Percentiles rank a stretch among this genome's conserved stretches.
Evolutionary conservation across 495 filamentous ascomycete species (phyloP).

Genomic region (Aspergillus mulundensis): DNA sequence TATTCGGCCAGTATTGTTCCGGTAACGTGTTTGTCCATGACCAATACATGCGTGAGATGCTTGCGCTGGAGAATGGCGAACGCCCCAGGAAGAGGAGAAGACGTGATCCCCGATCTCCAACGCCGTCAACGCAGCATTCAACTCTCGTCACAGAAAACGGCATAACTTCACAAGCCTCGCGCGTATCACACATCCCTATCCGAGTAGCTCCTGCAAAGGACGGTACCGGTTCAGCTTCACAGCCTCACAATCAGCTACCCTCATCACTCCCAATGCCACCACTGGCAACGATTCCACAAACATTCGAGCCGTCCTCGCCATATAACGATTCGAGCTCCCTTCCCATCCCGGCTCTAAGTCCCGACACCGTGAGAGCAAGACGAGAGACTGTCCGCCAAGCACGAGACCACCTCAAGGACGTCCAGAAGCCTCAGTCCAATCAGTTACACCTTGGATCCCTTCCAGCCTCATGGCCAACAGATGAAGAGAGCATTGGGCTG

Average conservation of each 20-base stretch:
- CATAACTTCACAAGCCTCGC: not conserved
- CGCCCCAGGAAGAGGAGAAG: conserved; percentile 26
- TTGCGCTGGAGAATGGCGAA: conserved; percentile 15
- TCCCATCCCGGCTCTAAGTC: not conserved
- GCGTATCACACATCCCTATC: not conserved
- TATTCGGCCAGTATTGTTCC: conserved; percentile 72
- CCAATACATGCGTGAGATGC: conserved; percentile 48
- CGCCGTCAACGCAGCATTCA: conserved; percentile 24
- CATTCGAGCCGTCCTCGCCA: conserved; percentile 5
- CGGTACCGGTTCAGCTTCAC: not conserved
- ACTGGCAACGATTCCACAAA: not conserved
- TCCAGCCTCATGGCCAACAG: conserved; percentile 28
- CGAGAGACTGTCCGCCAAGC: conserved; percentile 27
- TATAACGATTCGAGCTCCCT: not conserved
- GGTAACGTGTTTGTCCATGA: conserved; percentile 63
- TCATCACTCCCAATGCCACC: not conserved
- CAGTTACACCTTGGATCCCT: conserved; percentile 27
- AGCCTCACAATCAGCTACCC: not conserved
- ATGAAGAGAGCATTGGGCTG: conserved; percentile 11
- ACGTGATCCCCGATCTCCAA: conserved; percentile 20
- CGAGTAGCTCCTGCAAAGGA: not conserved
- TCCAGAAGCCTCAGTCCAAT: conserved; percentile 7
- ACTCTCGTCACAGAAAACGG: conserved; percentile 12
- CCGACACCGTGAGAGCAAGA: conserved; percentile 12
- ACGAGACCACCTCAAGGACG: conserved; percentile 25